phyloP scores from a whole-genome alignment of 2,329 filamentous ascomycete genomes.

The Leptosphaerulina australis region DNA sequence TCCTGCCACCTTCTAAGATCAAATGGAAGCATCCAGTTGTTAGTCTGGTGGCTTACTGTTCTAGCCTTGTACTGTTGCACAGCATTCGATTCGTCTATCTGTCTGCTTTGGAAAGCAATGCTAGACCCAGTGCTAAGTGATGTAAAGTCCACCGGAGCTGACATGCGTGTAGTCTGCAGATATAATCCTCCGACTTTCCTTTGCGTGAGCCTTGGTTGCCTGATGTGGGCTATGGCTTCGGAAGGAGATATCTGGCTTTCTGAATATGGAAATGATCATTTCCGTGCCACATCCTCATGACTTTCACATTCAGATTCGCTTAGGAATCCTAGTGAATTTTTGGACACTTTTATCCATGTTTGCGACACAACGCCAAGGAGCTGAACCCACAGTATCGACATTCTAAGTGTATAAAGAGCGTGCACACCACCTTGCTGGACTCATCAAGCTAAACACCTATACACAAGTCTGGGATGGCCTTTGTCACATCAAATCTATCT shows the following conservation, averaged over 20 bases:
- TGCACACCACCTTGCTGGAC: too few species aligned
- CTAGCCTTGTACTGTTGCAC: neutral
- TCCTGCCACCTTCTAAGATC: too few species aligned
- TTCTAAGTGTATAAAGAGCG: too few species aligned
- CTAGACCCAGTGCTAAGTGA: neutral
- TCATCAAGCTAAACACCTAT: too few species aligned
- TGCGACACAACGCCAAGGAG: too few species aligned
- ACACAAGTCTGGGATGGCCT: slow-evolving; percentile 2
- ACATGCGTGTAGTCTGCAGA: neutral
- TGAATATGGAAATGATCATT: too few species aligned
- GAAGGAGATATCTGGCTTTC: too few species aligned
- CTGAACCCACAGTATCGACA: too few species aligned
- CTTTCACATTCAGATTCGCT: too few species aligned
- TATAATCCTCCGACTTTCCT: neutral
- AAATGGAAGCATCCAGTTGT: neutral
- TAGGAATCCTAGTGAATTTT: too few species aligned
- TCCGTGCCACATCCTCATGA: too few species aligned
- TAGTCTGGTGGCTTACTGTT: neutral
- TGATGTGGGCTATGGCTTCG: neutral
- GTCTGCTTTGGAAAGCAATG: neutral
- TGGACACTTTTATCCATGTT: too few species aligned
- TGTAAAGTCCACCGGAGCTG: neutral
- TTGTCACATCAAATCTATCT: neutral
- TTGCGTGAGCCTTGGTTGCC: slow-evolving; percentile 4
- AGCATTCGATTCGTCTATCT: neutral